Evolutionary conservation across 2,329 filamentous ascomycete species (phyloP), one percentile per base, ranked within the genome.

Genomic region (Fusarium devonianum): DNA sequence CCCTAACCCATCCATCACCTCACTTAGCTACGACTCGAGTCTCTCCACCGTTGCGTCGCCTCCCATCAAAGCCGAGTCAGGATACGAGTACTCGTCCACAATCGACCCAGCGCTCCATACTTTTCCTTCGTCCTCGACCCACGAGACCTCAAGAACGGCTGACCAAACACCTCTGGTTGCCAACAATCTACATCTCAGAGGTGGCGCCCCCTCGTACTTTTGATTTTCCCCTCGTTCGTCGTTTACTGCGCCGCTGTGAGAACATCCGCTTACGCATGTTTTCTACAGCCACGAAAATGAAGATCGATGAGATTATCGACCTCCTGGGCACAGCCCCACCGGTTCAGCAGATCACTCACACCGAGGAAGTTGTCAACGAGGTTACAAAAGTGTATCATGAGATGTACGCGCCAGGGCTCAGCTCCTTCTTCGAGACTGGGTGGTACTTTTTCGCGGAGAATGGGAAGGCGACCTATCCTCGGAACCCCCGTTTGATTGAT

Each of bases 371-470:
- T 16, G 65, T 89, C 38, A 83, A 86, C 62, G 86, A 91, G 67
- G 84, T 91, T 49, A 85, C 84, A 56, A 82, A 82, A 53, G 71
- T 93, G 12, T 95, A 89, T 71, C 81, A 83, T 62, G 86, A 87
- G 58, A 86, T 91, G 57, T 95, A 94, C 69, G 88, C 86, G 4
- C 82, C 81, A 2, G 88, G 85, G 7, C 81, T 94, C 35, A 86
- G 90, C 70, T 81, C 82, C 38, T 87, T 94, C 55, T 82, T 95
- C 55, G 92, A 97, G 70, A 89, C 90, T 6, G 81, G 79, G 19
- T 97, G 92, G 92, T 97, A 90, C 73, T 83, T 77, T 51, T 75
- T 78, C 36, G 68, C 68, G 35, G 78, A 77, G 11, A 71, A 75
- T 49, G 69, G 74, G 40, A 69, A 73, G 28, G 74, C 72, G 66